Evolutionary conservation across 2,329 filamentous ascomycete genomes (phyloP).

Genomic region (Colletotrichum higginsianum): DNA sequence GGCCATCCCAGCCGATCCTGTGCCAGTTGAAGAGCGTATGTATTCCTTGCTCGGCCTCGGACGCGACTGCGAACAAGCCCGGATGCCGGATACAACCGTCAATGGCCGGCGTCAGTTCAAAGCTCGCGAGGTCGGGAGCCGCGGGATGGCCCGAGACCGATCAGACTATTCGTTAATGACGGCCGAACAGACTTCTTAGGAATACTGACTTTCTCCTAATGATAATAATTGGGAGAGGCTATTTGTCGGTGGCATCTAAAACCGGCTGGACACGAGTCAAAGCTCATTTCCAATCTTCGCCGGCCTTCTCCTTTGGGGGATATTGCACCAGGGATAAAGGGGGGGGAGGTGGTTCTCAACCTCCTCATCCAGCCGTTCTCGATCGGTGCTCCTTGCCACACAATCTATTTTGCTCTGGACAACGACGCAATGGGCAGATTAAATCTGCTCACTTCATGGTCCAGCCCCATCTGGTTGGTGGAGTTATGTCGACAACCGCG

Average conservation of each 20-base stretch:
- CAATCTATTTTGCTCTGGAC: neutral
- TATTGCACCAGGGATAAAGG: slow-evolving; percentile 10
- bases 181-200: neutral
- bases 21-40: neutral
- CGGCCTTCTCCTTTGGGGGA: slow-evolving; percentile 29
- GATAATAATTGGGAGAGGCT: slow-evolving; percentile 19
- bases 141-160: slow-evolving; percentile 6
- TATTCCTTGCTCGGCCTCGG: neutral
- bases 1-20: slow-evolving; percentile 5
- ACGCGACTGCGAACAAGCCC: neutral
- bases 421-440: slow-evolving; percentile 21
- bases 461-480: neutral
- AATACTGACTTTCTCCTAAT: slow-evolving; percentile 11
- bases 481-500: slow-evolving; percentile 12
- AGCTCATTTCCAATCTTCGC: slow-evolving; percentile 14
- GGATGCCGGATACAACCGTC: neutral
- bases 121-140: neutral
- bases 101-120: neutral
- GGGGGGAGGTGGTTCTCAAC: neutral
- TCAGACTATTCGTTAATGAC: neutral
- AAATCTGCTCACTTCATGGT: slow-evolving; percentile 10
- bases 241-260: slow-evolving; percentile 5
- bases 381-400: neutral
- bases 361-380: neutral
- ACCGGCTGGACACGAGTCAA: slow-evolving; percentile 31